Base-by-base conservation (phyloP, 768 basidiomycete species). In the Tylopilus cervinicoccineus region DNA sequence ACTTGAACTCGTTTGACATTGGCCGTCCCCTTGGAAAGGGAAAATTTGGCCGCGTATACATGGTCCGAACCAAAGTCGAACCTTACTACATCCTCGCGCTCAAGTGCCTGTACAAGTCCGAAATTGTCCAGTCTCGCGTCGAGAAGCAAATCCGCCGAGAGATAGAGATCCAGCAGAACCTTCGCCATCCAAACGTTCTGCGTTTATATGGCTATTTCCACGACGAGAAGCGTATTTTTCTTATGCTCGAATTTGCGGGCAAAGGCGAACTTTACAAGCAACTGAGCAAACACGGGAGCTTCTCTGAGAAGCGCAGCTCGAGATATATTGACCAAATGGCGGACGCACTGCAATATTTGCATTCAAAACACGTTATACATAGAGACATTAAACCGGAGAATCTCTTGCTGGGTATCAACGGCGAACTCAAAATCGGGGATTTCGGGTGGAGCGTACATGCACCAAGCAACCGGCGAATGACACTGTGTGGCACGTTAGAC, bases 321-420 rank as follows among this genome's bases (percentile, higher is more conserved):
- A 71, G 93, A 65, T 99, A 99, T 66, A 86, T 97, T 57, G 88
- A 92, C 62, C 96, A 98, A 65, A 97, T 99, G 95, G 88, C 94
- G 10, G 95, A 98, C 67, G 96, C 95, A 4, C 72, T 99, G 38
- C 74, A 74, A 11, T 99, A 99, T 64, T 77, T 98, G 16, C 96
- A 99, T 64, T 72, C 76, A 44, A 99, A 98, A 63, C 94, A 98
- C 62, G 93, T 99, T 61, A 99, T 98, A 43, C 96, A 99, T 67
- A 83, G 96, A 27, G 96, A 99, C 61, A 99, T 99, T 72, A 99
- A 99, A 69, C 96, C 96, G 0, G 95, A 99, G 72, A 99, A 99
- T 66, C 70, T 99, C 41, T 77, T 99, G 27, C 74, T 98, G 12
- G 94, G 94, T 11, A 80, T 98, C 60, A 92, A 93, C 57, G 95